These are phyloP conservation scores for Irineochytrium annulatum DNA, from an alignment of 192 early-diverging fungal genomes.

Conservation along the genomic window DNA sequence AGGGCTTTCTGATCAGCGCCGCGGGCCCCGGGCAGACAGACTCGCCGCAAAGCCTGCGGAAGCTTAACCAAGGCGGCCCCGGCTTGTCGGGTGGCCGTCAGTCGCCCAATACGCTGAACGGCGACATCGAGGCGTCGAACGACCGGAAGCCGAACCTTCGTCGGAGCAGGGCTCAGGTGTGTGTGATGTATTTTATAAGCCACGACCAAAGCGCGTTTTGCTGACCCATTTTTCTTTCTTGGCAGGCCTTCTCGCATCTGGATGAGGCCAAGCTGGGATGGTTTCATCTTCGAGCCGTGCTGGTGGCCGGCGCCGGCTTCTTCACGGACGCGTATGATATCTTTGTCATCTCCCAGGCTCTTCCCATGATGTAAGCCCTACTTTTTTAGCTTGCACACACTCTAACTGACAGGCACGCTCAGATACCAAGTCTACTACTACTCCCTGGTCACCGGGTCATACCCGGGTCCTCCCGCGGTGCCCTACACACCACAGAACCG, in stretches of 20 bases:
- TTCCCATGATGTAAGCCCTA: slow-evolving; percentile 68
- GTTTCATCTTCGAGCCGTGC: slow-evolving; percentile 41
- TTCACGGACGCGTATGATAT: slow-evolving; percentile 95
- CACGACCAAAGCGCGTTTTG: no score
- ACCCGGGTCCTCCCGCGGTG: not conserved
- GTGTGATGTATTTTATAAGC: no score
- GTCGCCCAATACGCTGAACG: no score
- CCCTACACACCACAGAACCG: slow-evolving; percentile 26
- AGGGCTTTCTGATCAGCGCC: no score
- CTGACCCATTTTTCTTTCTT: no score
- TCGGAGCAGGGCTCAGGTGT: no score
- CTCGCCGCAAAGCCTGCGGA: no score
- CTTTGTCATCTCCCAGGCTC: slow-evolving; percentile 86
- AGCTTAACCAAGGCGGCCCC: no score
- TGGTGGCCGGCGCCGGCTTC: slow-evolving; percentile 62
- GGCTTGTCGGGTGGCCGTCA: no score
- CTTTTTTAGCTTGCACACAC: not conserved
- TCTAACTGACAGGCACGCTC: not conserved
- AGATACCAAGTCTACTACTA: slow-evolving; percentile 29
- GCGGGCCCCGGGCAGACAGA: no score
- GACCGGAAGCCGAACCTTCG: no score
- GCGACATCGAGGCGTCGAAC: no score
- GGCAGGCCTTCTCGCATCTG: slow-evolving; percentile 33
- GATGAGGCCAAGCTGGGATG: slow-evolving; percentile 39
- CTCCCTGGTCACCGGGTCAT: slow-evolving; percentile 9